Base-by-base conservation (phyloP, 257 asterid species). In the Salvia splendens region DNA sequence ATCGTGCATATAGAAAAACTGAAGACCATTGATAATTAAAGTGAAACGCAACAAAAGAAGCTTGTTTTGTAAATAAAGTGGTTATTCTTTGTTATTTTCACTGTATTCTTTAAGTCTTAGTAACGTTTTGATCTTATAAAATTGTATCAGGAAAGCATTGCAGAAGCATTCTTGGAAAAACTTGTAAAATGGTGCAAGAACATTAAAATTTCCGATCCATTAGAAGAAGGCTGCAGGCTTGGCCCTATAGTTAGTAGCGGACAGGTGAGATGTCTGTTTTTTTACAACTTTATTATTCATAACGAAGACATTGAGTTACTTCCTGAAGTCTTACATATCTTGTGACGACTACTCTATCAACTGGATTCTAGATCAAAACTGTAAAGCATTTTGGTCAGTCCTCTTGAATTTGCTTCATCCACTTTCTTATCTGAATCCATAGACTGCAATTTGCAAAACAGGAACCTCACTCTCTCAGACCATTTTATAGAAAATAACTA, bases 201-300 rank as follows among this genome's bases (percentile, higher is more conserved):
- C 64, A 80, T 84, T 62, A 86, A 84, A 61, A 77, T 82, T 61
- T 82, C 88, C 40, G 89, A 86, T 54, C 93, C 93, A 28, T 73
- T 86, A 42, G 88, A 84, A 61, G 89, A 86, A 67, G 89, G 88
- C 42, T 86, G 93, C 82, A 77, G 88, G 61, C 87, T 86, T 78
- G 89, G 89, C 69, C 93, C 89, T 54, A 70, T 86, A 62, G 81
- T 86, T 64, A 86, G 89, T 60, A 61, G 71, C 50, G 77, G 75
- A 32, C 84, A 80, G 79, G 84, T 74, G 65, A 70, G 64, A 33
- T 35, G 17, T 54, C 52, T 2, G 12, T 0, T 7, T 60, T 42
- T 41, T 17, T 20, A 14, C 41, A 28, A 12, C 56, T 59, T 6
- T 12, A 6, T 62, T 16, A 48, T 24, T 12, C 6, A 15, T 43